Percentiles rank a stretch among this genome's conserved stretches.
These are phyloP conservation scores for Plantago lanceolata DNA, from an alignment of 305 asterid species.

Conservation along the genomic window DNA sequence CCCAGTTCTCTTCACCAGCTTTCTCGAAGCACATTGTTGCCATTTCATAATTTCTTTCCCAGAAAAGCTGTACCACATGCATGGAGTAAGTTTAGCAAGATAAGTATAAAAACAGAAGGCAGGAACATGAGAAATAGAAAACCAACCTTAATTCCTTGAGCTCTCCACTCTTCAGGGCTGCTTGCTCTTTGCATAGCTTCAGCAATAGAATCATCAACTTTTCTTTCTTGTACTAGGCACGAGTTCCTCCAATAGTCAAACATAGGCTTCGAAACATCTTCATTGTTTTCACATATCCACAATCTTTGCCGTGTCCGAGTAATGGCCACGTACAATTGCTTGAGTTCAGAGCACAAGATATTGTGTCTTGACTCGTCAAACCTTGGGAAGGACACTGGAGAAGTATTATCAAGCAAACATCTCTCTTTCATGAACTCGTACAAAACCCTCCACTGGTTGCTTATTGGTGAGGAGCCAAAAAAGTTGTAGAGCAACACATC, in stretches of 20 bases:
- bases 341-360: conserved; percentile 66
- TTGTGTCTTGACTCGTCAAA: conserved; percentile 50
- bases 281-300: conserved; percentile 66
- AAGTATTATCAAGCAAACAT: conserved; percentile 36
- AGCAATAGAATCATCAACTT: conserved; percentile 54
- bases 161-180: conserved; percentile 68
- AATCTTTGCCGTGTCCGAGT: conserved; percentile 69
- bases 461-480: conserved; percentile 62
- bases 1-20: conserved; percentile 56
- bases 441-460: conserved; percentile 65
- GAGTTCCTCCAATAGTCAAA: conserved; percentile 58
- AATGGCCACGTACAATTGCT: conserved; percentile 64
- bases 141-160: conserved; percentile 59
- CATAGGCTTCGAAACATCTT: conserved; percentile 54
- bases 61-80: conserved; percentile 45
- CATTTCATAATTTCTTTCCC: conserved; percentile 66
- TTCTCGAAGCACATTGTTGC: conserved; percentile 63
- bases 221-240: conserved; percentile 51
- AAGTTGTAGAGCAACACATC: conserved; percentile 68
- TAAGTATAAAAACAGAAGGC: background rate
- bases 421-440: conserved; percentile 50
- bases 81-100: background rate
- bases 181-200: conserved; percentile 64
- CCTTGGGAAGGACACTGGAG: conserved; percentile 40
- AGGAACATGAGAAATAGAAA: background rate